Conservation (phyloP, 495 filamentous ascomycete genomes). For the Talaromyces proteolyticus region DNA sequence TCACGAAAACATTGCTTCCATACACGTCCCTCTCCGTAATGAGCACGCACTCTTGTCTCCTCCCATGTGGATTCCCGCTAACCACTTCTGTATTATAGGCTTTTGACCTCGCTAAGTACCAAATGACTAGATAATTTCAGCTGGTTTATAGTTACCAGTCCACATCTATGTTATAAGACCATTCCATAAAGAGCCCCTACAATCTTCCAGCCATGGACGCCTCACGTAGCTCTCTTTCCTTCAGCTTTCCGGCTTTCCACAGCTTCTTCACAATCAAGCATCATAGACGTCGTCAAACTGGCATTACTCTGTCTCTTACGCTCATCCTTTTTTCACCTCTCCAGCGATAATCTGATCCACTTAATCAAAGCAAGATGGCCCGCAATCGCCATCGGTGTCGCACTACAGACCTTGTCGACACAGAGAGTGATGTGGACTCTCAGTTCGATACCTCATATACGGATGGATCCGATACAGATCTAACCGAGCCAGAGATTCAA, state of each 20-base stretch:
- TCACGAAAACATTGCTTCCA: neutral
- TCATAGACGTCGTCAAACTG: neutral
- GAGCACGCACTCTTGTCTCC: neutral
- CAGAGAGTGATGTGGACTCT: neutral
- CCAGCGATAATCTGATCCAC: neutral
- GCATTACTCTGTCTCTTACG: neutral
- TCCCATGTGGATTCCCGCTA: neutral
- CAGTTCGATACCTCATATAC: neutral
- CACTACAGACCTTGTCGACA: neutral
- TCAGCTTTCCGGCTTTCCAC: neutral
- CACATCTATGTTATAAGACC: neutral
- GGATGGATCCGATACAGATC: neutral
- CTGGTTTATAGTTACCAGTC: neutral
- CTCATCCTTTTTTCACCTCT: neutral
- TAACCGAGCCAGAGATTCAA: neutral
- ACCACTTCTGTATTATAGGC: neutral
- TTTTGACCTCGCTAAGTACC: neutral
- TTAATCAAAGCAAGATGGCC: neutral
- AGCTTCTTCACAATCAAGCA: neutral
- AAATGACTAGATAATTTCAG: neutral
- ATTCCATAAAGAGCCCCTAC: neutral
- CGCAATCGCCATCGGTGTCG: neutral
- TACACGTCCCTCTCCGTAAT: neutral
- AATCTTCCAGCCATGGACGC: neutral
- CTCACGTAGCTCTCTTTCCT: neutral